Base-by-base conservation (phyloP, 1,139 yeast species). In the Suhomyces yuchorum region DNA sequence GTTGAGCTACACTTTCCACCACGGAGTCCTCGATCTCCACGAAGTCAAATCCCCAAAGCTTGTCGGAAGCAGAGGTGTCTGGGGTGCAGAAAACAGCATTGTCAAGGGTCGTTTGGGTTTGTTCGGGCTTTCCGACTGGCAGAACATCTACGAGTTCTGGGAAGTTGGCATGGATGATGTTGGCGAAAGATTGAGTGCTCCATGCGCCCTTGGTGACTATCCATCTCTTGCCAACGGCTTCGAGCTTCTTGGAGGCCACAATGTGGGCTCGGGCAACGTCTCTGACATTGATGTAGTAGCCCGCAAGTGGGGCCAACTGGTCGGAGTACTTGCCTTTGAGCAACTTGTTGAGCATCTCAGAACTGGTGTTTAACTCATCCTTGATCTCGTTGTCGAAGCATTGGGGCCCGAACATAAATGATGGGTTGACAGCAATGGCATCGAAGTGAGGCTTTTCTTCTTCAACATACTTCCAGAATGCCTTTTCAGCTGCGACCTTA, bases 21-120 rank as follows among this genome's bases (percentile, higher is more conserved):
- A 26, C 30, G 5, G 30, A 26, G 11, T 3, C 30, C 11, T 26
- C 30, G 30, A 26, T 11, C 2, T 26, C 30, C 7, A 9, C 8
- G 44, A 71, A 75, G 19, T 73, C 61, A 47, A 68, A 70, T 0
- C 77, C 78, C 40, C 75, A 61, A 40, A 65, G 56, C 40, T 61
- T 52, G 44, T 53, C 55, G 12, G 81, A 75, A 50, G 61, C 63
- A 11, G 70, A 57, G 46, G 67, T 68, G 51, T 73, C 76, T 44
- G 68, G 15, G 19, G 15, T 20, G 9, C 18, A 15, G 30, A 26
- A 26, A 12, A 26, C n/a, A 26, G 30, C 30, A 12, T 26, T 26
- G 30, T 26, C 30, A 12, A 26, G 30, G 14, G 30, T 26, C 14
- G 30, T 26, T 26, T 26, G 30, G 30, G 30, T 26, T 3, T 26